phyloP scores from a whole-genome alignment of 345 rosid genomes.

The Triadica sebifera region DNA sequence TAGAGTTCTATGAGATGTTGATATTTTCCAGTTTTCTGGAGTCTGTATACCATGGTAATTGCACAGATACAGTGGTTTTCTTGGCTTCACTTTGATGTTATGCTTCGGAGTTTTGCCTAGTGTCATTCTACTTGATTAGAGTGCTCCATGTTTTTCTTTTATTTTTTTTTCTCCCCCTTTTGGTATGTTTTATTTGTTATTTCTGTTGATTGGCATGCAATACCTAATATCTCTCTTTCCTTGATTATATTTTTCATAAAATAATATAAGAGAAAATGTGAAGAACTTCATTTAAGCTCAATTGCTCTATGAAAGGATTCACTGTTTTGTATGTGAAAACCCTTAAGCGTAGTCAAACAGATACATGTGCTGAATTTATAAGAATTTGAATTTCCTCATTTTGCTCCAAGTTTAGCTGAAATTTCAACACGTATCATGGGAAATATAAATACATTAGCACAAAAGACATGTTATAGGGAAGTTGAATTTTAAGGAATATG shows the following conservation, averaged over 20 bases:
- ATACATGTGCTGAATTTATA: too few species aligned
- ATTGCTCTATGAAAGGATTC: neutral
- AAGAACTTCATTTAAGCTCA: neutral
- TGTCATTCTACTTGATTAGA: neutral
- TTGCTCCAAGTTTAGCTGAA: neutral
- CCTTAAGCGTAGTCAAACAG: neutral
- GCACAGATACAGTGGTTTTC: too few species aligned
- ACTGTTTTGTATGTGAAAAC: neutral
- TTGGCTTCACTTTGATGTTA: neutral
- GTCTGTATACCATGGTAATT: neutral
- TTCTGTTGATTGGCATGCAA: neutral
- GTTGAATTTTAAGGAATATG: neutral
- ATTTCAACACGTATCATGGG: too few species aligned
- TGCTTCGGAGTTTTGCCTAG: neutral
- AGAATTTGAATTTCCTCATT: too few species aligned
- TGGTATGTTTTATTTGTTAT: neutral
- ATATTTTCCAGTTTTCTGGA: neutral
- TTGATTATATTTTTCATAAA: neutral
- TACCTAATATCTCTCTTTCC: neutral
- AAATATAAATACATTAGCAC: neutral
- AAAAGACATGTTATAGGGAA: neutral
- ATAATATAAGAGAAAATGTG: neutral
- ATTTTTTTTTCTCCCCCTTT: neutral
- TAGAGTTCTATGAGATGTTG: neutral
- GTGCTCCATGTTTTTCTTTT: neutral